phyloP scores from a whole-genome alignment of 345 rosid species.

The Aurinia saxatilis region DNA sequence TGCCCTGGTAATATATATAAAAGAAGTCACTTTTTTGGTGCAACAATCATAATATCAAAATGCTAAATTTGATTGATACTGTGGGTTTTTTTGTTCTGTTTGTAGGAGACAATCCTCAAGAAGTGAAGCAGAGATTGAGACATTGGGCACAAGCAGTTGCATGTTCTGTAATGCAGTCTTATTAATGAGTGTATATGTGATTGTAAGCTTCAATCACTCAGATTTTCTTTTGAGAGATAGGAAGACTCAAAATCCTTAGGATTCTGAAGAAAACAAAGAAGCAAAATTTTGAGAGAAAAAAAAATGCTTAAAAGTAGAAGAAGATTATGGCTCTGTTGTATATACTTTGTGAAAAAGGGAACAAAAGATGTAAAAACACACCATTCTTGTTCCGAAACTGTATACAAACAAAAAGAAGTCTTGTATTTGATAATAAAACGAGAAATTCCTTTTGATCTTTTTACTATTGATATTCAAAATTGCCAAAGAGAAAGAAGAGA shows the following conservation, averaged over 20 bases:
- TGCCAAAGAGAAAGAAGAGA: too few species aligned
- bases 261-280: background rate
- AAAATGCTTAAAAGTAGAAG: background rate
- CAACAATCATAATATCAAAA: background rate
- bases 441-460: background rate
- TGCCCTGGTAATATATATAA: constrained; percentile 76
- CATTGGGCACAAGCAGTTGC: constrained; percentile 99
- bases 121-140: constrained; percentile 73
- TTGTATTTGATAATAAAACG: constrained; percentile 14
- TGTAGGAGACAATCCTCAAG: constrained; percentile 38
- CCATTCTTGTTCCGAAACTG: constrained; percentile 13
- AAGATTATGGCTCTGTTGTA: constrained; percentile 15
- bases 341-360: constrained; percentile 14
- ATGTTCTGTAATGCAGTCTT: constrained; percentile 63
- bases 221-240: constrained; percentile 13
- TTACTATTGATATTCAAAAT: background rate
- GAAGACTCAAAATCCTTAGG: constrained; percentile 1
- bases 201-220: constrained; percentile 13
- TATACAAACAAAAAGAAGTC: constrained; percentile 3
- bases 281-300: background rate
- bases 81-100: background rate
- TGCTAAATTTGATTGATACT: background rate
- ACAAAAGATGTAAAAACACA: background rate
- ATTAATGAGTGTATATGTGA: constrained; percentile 13
- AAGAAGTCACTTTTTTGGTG: background rate